Conservation (phyloP, 305 asterid species). For the Rubia peregrina region DNA sequence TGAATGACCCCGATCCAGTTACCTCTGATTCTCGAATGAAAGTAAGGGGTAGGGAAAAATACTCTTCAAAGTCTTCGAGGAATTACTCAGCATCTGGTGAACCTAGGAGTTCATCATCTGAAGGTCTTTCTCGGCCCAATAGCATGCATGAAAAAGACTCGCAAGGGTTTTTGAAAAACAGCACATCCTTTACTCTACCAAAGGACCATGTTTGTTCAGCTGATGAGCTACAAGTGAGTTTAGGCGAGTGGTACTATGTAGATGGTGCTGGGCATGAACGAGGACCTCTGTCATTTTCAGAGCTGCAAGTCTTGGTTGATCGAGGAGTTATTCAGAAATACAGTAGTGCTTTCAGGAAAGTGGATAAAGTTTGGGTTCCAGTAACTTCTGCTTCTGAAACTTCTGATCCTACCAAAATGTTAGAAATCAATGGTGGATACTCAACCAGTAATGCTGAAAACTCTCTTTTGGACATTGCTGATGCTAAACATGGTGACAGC, state of each 20-base stretch:
- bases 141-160: slow-evolving; percentile 52
- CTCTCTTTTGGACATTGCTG: slow-evolving; percentile 32
- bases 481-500: slow-evolving; percentile 25
- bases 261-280: slow-evolving; percentile 98
- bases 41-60: slow-evolving; percentile 66
- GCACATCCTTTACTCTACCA: slow-evolving; percentile 34
- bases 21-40: slow-evolving; percentile 72
- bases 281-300: slow-evolving; percentile 79
- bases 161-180: slow-evolving; percentile 45
- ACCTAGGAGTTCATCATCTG: slow-evolving; percentile 66
- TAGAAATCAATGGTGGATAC: slow-evolving; percentile 28
- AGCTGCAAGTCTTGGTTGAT: slow-evolving; percentile 76
- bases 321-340: slow-evolving; percentile 71
- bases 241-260: slow-evolving; percentile 94
- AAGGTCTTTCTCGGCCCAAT: slow-evolving; percentile 38
- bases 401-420: slow-evolving; percentile 29
- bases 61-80: slow-evolving; percentile 52
- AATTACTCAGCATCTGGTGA: slow-evolving; percentile 49
- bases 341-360: slow-evolving; percentile 79
- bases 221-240: slow-evolving; percentile 64
- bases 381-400: slow-evolving; percentile 36
- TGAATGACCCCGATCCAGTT: slow-evolving; percentile 83
- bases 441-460: slow-evolving; percentile 25
- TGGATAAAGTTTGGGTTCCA: slow-evolving; percentile 91
- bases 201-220: slow-evolving; percentile 65